Base-by-base conservation (phyloP, 139 green algal species). In the Yamagishiella unicocca region DNA sequence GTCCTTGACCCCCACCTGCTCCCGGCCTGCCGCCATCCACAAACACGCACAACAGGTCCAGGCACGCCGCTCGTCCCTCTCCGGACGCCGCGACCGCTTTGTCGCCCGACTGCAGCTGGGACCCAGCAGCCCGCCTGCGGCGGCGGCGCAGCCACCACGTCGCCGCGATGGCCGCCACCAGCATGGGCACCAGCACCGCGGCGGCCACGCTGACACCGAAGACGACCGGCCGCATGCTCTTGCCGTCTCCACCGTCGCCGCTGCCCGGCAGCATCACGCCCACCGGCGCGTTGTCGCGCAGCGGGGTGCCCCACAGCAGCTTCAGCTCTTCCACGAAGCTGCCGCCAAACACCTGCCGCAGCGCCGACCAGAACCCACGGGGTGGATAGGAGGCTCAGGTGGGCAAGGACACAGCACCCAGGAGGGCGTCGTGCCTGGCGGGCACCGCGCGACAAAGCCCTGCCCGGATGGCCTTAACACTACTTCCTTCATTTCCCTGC, bases 271-370 rank as follows among this genome's bases (percentile, higher is more conserved):
- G 61, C n/a, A n/a, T n/a, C n/a, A n/a, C n/a, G n/a, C n/a, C n/a
- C n/a, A n/a, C n/a, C n/a, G n/a, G n/a, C n/a, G n/a, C n/a, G n/a
- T n/a, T 58, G 70, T 38, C 33, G 67, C 25, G 29, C 9, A 43
- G 4, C 27, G 79, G 79, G 4, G 79, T 85, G 40, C 79, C 79
- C 79, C 79, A 85, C 40, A 85, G n/a, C 45, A 86, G 24, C 43
- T 27, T 7, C 37, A 86, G 7, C 31, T 86, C 80, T 43, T 86
- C 64, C 21, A 77, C 64, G 21, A 40, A 86, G 64, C 21, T 40
- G 31, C 80, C 80, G 4, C 33, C 62, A 25, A 45, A 61, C 12
- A 58, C 77, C 77, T 84, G 55, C 46, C n/a, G n/a, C n/a, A 72
- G 29, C 6, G n/a, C n/a, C n/a, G n/a, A n/a, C n/a, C n/a, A n/a